Conservation (phyloP, 2,329 filamentous ascomycete genomes). For the Aspergillus pseudoterreus region DNA sequence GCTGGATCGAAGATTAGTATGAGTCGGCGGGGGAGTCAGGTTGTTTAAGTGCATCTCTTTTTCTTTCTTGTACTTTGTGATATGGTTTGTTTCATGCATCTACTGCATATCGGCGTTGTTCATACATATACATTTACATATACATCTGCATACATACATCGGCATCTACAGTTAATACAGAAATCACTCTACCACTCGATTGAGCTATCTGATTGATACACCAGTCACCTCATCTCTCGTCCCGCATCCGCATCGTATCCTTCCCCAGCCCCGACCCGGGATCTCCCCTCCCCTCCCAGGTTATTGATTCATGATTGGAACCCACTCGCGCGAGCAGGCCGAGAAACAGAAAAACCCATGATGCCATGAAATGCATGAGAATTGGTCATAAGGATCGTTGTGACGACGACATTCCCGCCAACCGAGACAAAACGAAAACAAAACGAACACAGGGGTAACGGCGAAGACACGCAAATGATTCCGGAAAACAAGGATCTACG, state of each 20-base stretch:
- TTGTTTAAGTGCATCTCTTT: slow-evolving; percentile 15
- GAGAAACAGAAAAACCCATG: slow-evolving; percentile 7
- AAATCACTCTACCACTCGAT: neutral
- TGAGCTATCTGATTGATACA: neutral
- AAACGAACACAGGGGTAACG: slow-evolving; percentile 15
- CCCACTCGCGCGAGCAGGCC: slow-evolving; percentile 16
- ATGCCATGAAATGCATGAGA: slow-evolving; percentile 37
- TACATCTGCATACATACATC: neutral
- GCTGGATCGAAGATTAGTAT: slow-evolving; percentile 23
- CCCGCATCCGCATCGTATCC: neutral
- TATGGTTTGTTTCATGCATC: slow-evolving; percentile 15
- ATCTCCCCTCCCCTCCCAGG: neutral
- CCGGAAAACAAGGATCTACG: slow-evolving; percentile 31
- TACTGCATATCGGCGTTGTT: slow-evolving; percentile 10
- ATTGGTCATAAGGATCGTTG: slow-evolving; percentile 38
- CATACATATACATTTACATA: neutral
- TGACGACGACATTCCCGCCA: slow-evolving; percentile 31
- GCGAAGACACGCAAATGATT: slow-evolving; percentile 20
- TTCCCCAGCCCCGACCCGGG: neutral
- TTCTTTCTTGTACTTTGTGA: neutral
- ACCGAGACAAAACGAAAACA: slow-evolving; percentile 17
- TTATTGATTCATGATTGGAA: slow-evolving; percentile 15
- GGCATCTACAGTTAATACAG: neutral
- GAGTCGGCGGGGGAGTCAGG: slow-evolving; percentile 28
- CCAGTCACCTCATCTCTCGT: neutral